phyloP scores from a whole-genome alignment of 2,329 filamentous ascomycete genomes.

The Aspergillus viridinutans region DNA sequence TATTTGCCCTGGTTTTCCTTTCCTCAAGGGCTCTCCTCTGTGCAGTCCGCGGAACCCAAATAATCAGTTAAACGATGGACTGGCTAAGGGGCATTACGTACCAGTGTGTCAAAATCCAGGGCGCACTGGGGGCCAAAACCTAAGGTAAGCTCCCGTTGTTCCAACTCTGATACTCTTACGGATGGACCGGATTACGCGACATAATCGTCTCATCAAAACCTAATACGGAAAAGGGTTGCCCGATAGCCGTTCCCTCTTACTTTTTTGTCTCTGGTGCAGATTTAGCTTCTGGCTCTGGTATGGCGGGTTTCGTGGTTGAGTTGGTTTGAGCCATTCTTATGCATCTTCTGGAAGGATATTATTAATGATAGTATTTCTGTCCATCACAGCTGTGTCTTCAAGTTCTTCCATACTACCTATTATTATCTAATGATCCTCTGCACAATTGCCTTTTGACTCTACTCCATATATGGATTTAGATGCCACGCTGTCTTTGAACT shows the following conservation, averaged over 20 bases:
- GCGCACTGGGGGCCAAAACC: neutral
- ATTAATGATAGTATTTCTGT: neutral
- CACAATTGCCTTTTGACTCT: neutral
- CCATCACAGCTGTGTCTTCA: neutral
- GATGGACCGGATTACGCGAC: constrained; percentile 15
- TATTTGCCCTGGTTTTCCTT: neutral
- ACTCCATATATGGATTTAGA: neutral
- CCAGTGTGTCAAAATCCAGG: neutral
- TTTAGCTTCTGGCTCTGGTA: neutral
- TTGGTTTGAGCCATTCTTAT: neutral
- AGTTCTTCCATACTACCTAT: neutral
- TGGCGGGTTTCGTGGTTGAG: neutral
- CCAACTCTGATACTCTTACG: neutral
- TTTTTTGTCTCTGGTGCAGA: neutral
- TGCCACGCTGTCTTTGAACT: too few species aligned
- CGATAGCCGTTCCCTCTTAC: neutral
- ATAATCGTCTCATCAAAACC: constrained; percentile 10
- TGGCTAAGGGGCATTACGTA: neutral
- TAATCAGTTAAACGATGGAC: neutral
- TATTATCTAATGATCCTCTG: neutral
- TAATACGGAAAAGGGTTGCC: neutral
- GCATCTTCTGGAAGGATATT: neutral
- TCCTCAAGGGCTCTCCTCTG: neutral
- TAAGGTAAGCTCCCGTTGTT: neutral
- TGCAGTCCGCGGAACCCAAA: neutral